phyloP scores from a whole-genome alignment of 2,329 filamentous ascomycete genomes.

The Calonectria hawksworthii region DNA sequence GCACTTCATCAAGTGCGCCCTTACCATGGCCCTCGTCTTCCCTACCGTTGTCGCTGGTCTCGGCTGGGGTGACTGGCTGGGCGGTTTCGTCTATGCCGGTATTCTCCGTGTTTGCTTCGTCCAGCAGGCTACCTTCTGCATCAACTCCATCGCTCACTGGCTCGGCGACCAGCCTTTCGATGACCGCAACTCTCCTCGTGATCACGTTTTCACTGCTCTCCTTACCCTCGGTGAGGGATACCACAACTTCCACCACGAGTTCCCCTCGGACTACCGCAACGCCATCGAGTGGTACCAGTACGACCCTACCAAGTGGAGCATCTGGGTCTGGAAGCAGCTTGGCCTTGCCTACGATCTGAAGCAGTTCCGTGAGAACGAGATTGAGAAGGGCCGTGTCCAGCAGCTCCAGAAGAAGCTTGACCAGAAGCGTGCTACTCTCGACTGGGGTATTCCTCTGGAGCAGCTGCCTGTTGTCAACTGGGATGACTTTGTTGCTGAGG shows the following conservation, averaged over 20 bases:
- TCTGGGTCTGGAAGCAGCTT: conserved; percentile 87
- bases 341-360: conserved; percentile 90
- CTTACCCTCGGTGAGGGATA: conserved; percentile 91
- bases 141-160: conserved; percentile 93
- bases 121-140: conserved; percentile 93
- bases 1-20: conserved; percentile 85
- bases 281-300: conserved; percentile 93
- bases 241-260: conserved; percentile 97
- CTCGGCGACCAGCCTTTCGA: conserved; percentile 94
- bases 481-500: conserved; percentile 86
- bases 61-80: conserved; percentile 84
- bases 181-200: conserved; percentile 91
- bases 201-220: conserved; percentile 88
- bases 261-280: conserved; percentile 93
- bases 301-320: conserved; percentile 92
- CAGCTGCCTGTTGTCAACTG: conserved; percentile 88
- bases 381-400: conserved; percentile 91
- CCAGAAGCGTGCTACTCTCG: conserved; percentile 83
- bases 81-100: conserved; percentile 87
- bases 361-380: conserved; percentile 92
- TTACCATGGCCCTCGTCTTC: conserved; percentile 83
- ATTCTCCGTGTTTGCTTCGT: conserved; percentile 91
- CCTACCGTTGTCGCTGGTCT: conserved; percentile 83
- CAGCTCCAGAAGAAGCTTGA: conserved; percentile 94
- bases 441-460: conserved; percentile 90